These are phyloP conservation scores for Chlorophyllum brunneum DNA, from an alignment of 768 basidiomycete species.

Conservation along the genomic window DNA sequence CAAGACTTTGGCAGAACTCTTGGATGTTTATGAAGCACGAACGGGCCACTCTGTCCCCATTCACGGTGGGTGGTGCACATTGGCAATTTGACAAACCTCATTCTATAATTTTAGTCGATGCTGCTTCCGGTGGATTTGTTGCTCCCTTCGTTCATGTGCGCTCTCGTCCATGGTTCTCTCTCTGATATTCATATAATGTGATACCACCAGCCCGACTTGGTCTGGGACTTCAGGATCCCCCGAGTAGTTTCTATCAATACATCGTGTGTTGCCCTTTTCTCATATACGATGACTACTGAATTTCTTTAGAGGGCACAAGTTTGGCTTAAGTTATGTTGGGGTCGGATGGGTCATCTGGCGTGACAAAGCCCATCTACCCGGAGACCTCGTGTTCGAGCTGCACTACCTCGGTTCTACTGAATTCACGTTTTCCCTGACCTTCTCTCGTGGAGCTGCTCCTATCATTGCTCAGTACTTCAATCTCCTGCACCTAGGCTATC, in stretches of 20 bases:
- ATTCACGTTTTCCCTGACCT: conserved; percentile 69
- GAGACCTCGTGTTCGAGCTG: conserved; percentile 70
- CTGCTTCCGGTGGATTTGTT: conserved; percentile 63
- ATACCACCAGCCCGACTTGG: conserved; percentile 40
- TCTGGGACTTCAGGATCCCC: conserved; percentile 63
- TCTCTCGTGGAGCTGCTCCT: conserved; percentile 41
- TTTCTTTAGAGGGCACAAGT: conserved; percentile 63
- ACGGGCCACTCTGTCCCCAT: conserved; percentile 62
- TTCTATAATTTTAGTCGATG: conserved; percentile 51
- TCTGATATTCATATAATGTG: conserved; percentile 21
- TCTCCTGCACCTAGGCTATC: conserved; percentile 55
- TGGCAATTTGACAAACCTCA: conserved; percentile 40
- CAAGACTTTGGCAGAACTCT: conserved; percentile 74
- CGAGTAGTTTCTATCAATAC: conserved; percentile 61
- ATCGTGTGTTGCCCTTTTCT: conserved; percentile 41
- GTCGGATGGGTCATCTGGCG: conserved; percentile 74
- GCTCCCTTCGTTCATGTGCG: conserved; percentile 54
- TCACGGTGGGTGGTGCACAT: conserved; percentile 48
- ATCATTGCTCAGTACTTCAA: conserved; percentile 66
- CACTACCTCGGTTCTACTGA: conserved; percentile 55
- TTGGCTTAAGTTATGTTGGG: conserved; percentile 51
- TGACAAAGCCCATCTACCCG: conserved; percentile 58
- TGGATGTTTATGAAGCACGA: conserved; percentile 60
- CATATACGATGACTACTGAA: conserved; percentile 24
- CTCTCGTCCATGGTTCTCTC: neutral